Conservation (phyloP, 768 basidiomycete genomes). For the Mycena indigotica region DNA sequence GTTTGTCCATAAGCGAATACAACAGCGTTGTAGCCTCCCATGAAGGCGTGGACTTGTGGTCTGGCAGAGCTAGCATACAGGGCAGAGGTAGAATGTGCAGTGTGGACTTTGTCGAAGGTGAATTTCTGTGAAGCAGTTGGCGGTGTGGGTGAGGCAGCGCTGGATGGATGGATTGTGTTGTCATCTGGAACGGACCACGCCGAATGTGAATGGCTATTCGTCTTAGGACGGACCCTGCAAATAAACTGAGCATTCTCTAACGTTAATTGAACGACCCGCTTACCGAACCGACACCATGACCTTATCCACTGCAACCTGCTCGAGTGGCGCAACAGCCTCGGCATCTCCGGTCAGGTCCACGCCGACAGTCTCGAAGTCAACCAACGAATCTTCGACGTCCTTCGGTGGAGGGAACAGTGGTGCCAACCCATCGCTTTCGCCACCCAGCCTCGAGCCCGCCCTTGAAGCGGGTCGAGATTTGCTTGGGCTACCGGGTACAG, state of each 20-base stretch:
- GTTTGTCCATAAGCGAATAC: constrained; percentile 96
- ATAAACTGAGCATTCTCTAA: not conserved
- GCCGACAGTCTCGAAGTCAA: constrained; percentile 75
- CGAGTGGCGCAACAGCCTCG: constrained; percentile 33
- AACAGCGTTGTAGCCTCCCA: constrained; percentile 96
- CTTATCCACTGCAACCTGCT: constrained; percentile 78
- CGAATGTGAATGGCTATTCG: constrained; percentile 38
- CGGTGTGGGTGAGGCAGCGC: constrained; percentile 32
- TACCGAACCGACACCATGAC: constrained; percentile 85
- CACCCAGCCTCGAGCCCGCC: constrained; percentile 18
- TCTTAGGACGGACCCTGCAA: constrained; percentile 67
- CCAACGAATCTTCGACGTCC: constrained; percentile 62
- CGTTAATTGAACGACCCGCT: constrained; percentile 2
- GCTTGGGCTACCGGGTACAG: constrained; percentile 19
- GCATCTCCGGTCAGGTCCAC: constrained; percentile 60
- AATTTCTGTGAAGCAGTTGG: constrained; percentile 49
- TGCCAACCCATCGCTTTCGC: constrained; percentile 8
- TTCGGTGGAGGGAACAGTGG: constrained; percentile 30
- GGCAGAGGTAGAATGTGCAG: constrained; percentile 77
- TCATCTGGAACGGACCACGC: constrained; percentile 58
- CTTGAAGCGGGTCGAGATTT: constrained; percentile 28
- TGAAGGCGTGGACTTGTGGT: constrained; percentile 84
- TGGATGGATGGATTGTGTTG: constrained; percentile 59
- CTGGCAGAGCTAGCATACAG: constrained; percentile 76
- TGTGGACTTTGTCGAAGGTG: constrained; percentile 75